A percentile compares a stretch with the other conserved stretches of the same genome.
Evolutionary conservation across 2,329 filamentous ascomycete genomes (phyloP).

Genomic region (Pseudocercospora cruenta): DNA sequence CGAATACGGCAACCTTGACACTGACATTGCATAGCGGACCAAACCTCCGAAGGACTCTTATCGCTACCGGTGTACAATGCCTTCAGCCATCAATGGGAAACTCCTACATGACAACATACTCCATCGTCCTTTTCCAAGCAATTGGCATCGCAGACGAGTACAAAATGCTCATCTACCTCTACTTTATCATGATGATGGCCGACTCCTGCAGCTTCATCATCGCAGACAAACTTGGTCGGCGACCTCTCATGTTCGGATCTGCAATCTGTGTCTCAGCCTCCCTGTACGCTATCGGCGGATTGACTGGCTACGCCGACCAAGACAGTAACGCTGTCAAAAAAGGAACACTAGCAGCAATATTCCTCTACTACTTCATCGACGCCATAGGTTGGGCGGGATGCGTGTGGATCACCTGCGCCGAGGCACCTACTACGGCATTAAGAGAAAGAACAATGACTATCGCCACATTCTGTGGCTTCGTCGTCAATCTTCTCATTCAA

Average conservation of each 20-base stretch:
- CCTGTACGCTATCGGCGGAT: slow-evolving; percentile 12
- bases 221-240: slow-evolving; percentile 15
- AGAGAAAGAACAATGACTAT: slow-evolving; percentile 19
- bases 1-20: neutral
- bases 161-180: slow-evolving; percentile 22
- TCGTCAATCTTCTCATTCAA: slow-evolving; percentile 22
- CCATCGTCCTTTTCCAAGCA: slow-evolving; percentile 19
- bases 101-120: slow-evolving; percentile 20
- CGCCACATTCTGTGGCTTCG: slow-evolving; percentile 16
- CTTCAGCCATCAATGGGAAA: slow-evolving; percentile 18
- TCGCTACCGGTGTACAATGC: slow-evolving; percentile 15
- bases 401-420: slow-evolving; percentile 22
- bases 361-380: slow-evolving; percentile 16
- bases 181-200: slow-evolving; percentile 19
- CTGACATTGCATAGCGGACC: slow-evolving; percentile 1
- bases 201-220: slow-evolving; percentile 15
- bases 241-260: slow-evolving; percentile 19
- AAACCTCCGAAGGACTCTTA: slow-evolving; percentile 17
- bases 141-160: slow-evolving; percentile 19
- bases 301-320: slow-evolving; percentile 16
- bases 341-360: slow-evolving; percentile 17
- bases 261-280: slow-evolving; percentile 7
- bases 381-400: slow-evolving; percentile 13
- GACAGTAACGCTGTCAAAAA: slow-evolving; percentile 5
- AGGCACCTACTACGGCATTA: slow-evolving; percentile 15